Evolutionary conservation across 768 basidiomycete species (phyloP).

Genomic region (Boletus pseudo-olivaceus): DNA sequence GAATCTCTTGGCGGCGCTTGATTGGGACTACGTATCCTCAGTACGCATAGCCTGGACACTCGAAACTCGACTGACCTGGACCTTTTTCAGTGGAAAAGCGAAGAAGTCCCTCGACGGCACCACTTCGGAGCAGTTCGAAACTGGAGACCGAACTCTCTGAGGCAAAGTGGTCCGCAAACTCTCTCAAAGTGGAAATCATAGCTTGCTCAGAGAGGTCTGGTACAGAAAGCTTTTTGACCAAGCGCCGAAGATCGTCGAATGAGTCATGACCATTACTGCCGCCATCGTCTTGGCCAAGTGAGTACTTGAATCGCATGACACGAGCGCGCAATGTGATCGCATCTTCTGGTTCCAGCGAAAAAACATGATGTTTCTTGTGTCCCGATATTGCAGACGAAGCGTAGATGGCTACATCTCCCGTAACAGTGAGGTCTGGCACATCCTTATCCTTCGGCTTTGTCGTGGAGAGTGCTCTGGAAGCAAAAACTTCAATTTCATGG

Average conservation of each 20-base stretch:
- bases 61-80: constrained; percentile 13
- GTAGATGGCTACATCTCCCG: constrained; percentile 36
- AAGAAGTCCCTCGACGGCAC: constrained; percentile 83
- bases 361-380: constrained; percentile 66
- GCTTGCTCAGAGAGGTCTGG: constrained; percentile 59
- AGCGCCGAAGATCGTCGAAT: constrained; percentile 55
- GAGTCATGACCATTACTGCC: constrained; percentile 57
- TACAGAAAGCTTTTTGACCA: constrained; percentile 63
- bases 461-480: constrained; percentile 57
- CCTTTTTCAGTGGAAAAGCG: constrained; percentile 74
- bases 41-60: not conserved
- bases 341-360: constrained; percentile 81
- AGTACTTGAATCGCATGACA: constrained; percentile 81
- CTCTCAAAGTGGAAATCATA: constrained; percentile 56
- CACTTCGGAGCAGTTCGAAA: constrained; percentile 93
- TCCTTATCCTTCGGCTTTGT: constrained; percentile 48
- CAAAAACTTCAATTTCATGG: constrained; percentile 84
- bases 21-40: constrained; percentile 49
- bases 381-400: constrained; percentile 52
- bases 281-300: constrained; percentile 52
- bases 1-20: constrained; percentile 65
- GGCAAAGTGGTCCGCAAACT: constrained; percentile 78
- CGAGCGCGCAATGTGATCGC: constrained; percentile 89
- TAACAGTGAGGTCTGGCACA: constrained; percentile 31
- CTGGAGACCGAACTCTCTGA: constrained; percentile 83